These are phyloP conservation scores for Dactylellina parvicollis DNA, from an alignment of 2,329 filamentous ascomycete genomes.

Conservation along the genomic window DNA sequence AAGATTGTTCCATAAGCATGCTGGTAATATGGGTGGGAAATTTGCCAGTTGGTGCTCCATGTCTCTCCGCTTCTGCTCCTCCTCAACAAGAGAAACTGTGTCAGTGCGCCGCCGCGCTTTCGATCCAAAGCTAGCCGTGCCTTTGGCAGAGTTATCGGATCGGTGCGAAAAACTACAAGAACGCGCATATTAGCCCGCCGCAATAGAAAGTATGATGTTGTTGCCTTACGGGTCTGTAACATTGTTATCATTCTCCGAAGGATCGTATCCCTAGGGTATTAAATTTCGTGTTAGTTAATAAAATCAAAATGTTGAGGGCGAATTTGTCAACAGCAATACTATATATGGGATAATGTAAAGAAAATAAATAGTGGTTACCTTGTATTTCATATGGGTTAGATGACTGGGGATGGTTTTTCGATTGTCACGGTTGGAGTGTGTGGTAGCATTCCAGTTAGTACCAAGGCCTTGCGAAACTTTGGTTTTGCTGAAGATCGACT, in stretches of 20 bases:
- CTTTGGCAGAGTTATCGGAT: constrained; percentile 19
- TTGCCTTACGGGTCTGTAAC: constrained; percentile 24
- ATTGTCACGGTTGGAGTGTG: constrained; percentile 2
- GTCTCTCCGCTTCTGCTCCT: constrained; percentile 43
- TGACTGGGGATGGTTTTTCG: constrained; percentile 46
- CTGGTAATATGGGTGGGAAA: constrained; percentile 39
- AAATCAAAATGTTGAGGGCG: not conserved
- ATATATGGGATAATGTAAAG: not conserved
- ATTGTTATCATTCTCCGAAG: constrained; percentile 16
- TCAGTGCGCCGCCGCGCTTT: constrained; percentile 45
- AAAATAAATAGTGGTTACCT: not conserved
- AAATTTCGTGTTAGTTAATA: not conserved
- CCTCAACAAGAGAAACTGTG: constrained; percentile 35
- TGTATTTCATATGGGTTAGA: constrained; percentile 50
- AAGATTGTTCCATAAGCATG: constrained; percentile 36
- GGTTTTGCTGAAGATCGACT: constrained; percentile 40
- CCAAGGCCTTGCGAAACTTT: constrained; percentile 12
- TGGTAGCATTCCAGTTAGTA: not conserved
- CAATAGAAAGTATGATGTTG: not conserved
- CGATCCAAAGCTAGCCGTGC: constrained; percentile 45
- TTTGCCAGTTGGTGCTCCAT: constrained; percentile 46
- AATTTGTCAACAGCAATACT: not conserved
- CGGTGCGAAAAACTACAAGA: constrained; percentile 16
- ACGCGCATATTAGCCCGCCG: not conserved
- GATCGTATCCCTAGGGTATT: constrained; percentile 29